These are phyloP conservation scores for Dothidotthia symphoricarpi DNA, from an alignment of 2,329 filamentous ascomycete genomes.

Conservation along the genomic window DNA sequence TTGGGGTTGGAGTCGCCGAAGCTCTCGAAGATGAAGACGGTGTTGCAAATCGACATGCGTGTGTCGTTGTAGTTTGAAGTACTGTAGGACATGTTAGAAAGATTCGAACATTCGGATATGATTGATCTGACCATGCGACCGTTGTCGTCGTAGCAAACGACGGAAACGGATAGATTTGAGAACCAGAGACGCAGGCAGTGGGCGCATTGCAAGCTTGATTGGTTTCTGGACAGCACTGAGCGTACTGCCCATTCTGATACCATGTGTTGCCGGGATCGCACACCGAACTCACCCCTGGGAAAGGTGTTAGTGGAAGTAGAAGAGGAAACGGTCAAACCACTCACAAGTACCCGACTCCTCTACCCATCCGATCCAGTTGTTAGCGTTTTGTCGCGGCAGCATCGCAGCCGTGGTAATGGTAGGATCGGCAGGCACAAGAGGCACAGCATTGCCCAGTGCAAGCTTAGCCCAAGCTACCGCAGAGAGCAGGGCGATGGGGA, in stretches of 20 bases:
- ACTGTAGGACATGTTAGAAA: neutral
- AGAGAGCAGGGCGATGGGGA: conserved; percentile 13
- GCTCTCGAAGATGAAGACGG: conserved; percentile 32
- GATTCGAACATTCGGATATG: conserved; percentile 5
- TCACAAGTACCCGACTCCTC: conserved; percentile 21
- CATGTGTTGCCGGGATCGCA: conserved; percentile 29
- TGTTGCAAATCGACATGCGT: conserved; percentile 27
- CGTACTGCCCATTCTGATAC: conserved; percentile 31
- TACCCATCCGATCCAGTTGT: conserved; percentile 28
- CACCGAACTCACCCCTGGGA: conserved; percentile 19
- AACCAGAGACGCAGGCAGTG: conserved; percentile 27
- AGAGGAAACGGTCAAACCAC: neutral
- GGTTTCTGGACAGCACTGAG: conserved; percentile 31
- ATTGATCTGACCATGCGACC: conserved; percentile 24
- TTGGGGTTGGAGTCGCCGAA: conserved; percentile 26
- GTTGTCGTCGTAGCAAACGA: conserved; percentile 18
- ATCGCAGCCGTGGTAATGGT: conserved; percentile 31
- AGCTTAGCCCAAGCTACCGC: conserved; percentile 12
- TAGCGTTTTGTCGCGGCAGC: conserved; percentile 28
- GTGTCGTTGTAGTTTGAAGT: conserved; percentile 27
- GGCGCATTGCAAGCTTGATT: conserved; percentile 23
- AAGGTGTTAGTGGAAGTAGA: conserved; percentile 3
- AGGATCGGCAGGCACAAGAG: conserved; percentile 24
- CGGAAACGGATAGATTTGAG: conserved; percentile 27
- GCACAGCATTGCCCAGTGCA: conserved; percentile 17